A percentile compares a stretch with the other conserved stretches of the same genome.
Conservation (phyloP, 2,329 filamentous ascomycete genomes). For the Aureobasidium leucospermi region DNA sequence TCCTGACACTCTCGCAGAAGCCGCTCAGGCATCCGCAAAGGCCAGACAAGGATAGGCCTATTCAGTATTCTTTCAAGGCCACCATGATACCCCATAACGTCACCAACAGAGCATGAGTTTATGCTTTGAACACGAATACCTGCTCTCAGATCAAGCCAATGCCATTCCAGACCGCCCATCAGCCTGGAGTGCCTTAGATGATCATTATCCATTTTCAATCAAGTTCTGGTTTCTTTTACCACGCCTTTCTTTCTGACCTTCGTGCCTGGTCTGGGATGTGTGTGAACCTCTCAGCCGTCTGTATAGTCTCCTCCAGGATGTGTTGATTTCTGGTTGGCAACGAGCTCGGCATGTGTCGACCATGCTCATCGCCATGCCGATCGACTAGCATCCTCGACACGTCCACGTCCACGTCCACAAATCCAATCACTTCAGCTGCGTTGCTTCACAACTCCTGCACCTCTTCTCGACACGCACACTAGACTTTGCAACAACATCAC, state of each 20-base stretch:
- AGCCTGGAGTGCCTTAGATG: constrained; percentile 6
- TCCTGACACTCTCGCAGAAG: constrained; percentile 18
- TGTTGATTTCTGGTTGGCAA: neutral
- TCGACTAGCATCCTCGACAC: neutral
- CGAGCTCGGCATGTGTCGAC: neutral
- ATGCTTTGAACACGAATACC: constrained; percentile 5
- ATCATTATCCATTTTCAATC: constrained; percentile 9
- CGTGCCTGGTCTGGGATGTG: neutral
- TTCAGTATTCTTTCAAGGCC: neutral
- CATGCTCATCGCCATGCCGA: neutral
- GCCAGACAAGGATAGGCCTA: constrained; percentile 25
- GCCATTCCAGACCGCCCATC: neutral
- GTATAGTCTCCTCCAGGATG: neutral
- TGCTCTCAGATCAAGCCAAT: neutral
- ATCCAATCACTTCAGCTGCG: neutral
- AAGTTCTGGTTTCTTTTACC: constrained; percentile 11
- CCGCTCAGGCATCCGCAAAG: constrained; percentile 28
- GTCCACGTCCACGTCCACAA: no score
- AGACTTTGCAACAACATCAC: neutral
- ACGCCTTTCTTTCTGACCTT: neutral
- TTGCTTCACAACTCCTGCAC: neutral
- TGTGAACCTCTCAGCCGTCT: neutral
- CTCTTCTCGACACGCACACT: neutral
- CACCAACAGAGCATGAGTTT: neutral
- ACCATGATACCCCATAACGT: constrained; percentile 7